A percentile compares a stretch with the other conserved stretches of the same genome.
Conservation (phyloP, 768 basidiomycete species). For the Mycena crocata region DNA sequence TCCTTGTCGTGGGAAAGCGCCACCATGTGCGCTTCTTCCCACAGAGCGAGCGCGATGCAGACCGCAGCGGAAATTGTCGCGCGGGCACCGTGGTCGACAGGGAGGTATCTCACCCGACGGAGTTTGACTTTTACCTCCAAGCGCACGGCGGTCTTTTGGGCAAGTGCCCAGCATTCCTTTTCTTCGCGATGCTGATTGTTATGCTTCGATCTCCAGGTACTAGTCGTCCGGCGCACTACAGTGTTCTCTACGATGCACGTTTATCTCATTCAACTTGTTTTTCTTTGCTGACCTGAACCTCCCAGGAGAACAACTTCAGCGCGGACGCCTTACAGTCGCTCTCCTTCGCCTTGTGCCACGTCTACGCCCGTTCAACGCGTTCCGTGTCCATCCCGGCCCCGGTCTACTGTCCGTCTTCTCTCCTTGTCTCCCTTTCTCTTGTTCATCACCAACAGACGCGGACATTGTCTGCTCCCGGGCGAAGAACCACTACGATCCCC, state of each 20-base stretch:
- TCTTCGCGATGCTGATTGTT: not conserved
- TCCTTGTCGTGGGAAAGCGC: conserved; percentile 53
- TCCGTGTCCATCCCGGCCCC: conserved; percentile 35
- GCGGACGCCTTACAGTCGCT: conserved; percentile 72
- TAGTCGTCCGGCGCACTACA: conserved; percentile 41
- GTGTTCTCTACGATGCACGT: conserved; percentile 44
- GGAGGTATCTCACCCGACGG: conserved; percentile 63
- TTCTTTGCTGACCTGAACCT: not conserved
- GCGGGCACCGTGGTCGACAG: conserved; percentile 70
- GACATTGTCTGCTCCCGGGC: conserved; percentile 69
- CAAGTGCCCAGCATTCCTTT: not conserved
- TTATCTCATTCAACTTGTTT: not conserved
- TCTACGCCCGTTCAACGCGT: conserved; percentile 34
- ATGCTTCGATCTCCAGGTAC: conserved; percentile 45
- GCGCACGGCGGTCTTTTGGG: conserved; percentile 70
- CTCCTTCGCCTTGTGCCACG: conserved; percentile 77
- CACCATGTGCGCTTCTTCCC: conserved; percentile 60
- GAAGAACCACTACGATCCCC: conserved; percentile 84
- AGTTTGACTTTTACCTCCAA: conserved; percentile 71
- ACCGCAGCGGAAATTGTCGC: conserved; percentile 65
- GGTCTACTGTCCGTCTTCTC: conserved; percentile 21
- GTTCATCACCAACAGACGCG: not conserved
- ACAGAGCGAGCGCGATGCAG: conserved; percentile 47
- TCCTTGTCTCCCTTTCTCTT: not conserved
- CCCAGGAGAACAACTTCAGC: conserved; percentile 66